These are phyloP conservation scores for Solanum sejunctum DNA, from an alignment of 257 asterid species.

Conservation along the genomic window DNA sequence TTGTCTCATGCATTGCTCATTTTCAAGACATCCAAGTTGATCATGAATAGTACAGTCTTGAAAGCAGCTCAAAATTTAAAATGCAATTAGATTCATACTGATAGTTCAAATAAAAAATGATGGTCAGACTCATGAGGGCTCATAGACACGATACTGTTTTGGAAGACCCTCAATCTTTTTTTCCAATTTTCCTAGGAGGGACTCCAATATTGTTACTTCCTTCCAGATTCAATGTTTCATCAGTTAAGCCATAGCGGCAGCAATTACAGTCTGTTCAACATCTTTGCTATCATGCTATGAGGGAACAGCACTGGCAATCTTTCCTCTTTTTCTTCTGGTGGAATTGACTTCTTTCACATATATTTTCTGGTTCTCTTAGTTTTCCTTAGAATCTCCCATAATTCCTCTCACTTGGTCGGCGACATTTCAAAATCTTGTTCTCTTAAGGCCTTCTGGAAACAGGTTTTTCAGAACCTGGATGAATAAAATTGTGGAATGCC, in stretches of 20 bases:
- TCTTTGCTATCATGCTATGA: not conserved
- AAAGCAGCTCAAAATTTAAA: not conserved
- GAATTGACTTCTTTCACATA: constrained; percentile 19
- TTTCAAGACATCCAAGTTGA: not conserved
- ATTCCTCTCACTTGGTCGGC: not conserved
- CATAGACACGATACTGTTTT: not conserved
- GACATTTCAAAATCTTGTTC: constrained; percentile 45
- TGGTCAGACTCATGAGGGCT: not conserved
- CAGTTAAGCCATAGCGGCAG: not conserved
- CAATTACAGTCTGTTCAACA: not conserved
- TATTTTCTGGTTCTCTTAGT: constrained; percentile 13
- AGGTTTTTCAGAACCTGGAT: constrained; percentile 13
- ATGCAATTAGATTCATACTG: not conserved
- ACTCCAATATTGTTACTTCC: not conserved
- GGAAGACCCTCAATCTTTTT: not conserved
- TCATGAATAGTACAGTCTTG: not conserved
- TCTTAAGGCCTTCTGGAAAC: constrained; percentile 29
- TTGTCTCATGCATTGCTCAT: not conserved
- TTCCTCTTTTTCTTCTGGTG: constrained; percentile 17
- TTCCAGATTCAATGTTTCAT: not conserved
- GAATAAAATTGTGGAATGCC: constrained; percentile 55
- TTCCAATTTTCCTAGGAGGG: constrained; percentile 10
- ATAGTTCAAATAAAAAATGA: not conserved
- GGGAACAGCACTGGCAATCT: not conserved
- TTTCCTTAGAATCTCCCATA: not conserved